A percentile compares a stretch with the other conserved stretches of the same genome.
phyloP scores from a whole-genome alignment of 2,329 filamentous ascomycete species.

The Fusarium mundagurra region DNA sequence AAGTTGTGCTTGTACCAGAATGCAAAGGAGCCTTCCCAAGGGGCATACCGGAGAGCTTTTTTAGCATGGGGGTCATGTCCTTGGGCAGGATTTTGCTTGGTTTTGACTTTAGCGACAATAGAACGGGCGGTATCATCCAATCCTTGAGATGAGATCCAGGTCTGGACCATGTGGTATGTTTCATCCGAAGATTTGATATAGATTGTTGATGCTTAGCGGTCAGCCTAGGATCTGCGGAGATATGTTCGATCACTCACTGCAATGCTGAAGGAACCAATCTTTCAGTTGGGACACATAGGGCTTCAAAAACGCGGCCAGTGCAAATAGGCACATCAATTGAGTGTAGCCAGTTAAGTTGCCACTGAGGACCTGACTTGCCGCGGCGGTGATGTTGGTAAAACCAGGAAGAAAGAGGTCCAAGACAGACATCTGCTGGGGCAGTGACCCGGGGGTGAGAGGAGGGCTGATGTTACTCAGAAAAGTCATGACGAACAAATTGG shows the following conservation, averaged over 20 bases:
- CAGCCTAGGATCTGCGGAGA: fast-evolving
- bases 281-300: background rate
- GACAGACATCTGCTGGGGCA: background rate
- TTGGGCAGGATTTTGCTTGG: background rate
- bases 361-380: background rate
- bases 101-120: background rate
- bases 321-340: background rate
- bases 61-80: background rate
- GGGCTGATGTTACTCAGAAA: too few species aligned
- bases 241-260: background rate
- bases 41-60: background rate
- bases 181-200: background rate
- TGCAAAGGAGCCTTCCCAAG: background rate
- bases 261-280: background rate
- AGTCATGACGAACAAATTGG: too few species aligned
- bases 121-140: background rate
- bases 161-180: background rate
- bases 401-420: background rate
- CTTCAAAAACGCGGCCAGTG: background rate
- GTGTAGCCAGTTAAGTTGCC: background rate
- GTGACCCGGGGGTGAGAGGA: background rate
- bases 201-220: background rate
- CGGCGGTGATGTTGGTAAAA: background rate
- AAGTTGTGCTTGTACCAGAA: background rate
- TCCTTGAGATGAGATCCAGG: background rate